Conservation (phyloP, 768 basidiomycete species). For the Sutorius australiensis region DNA sequence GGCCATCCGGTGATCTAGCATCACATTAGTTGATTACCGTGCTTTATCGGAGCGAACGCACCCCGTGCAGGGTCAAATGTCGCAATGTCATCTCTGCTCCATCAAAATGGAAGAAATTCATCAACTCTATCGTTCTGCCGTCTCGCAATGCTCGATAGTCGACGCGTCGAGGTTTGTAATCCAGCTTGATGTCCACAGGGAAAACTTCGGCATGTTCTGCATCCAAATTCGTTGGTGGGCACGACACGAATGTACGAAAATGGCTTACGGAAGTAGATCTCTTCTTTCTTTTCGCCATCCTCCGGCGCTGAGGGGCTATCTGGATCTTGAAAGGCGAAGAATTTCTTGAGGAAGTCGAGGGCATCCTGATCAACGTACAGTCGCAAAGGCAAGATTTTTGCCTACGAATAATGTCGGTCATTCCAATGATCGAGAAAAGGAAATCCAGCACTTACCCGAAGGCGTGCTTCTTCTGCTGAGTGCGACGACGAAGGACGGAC, state of each 20-base stretch:
- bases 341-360: slow-evolving; percentile 94
- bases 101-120: slow-evolving; percentile 99
- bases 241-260: slow-evolving; percentile 1
- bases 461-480: slow-evolving; percentile 69
- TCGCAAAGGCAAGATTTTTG: slow-evolving; percentile 84
- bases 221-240: not conserved
- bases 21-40: slow-evolving; percentile 8
- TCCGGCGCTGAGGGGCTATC: slow-evolving; percentile 35
- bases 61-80: slow-evolving; percentile 88
- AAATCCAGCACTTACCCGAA: slow-evolving; percentile 44
- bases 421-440: not conserved
- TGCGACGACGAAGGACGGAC: slow-evolving; percentile 70
- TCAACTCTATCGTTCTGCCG: slow-evolving; percentile 91
- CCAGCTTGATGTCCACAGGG: slow-evolving; percentile 91
- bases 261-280: slow-evolving; percentile 70
- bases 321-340: slow-evolving; percentile 83
- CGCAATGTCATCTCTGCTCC: slow-evolving; percentile 97
- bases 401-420: slow-evolving; percentile 41
- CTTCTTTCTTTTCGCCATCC: slow-evolving; percentile 37
- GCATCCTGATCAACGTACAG: slow-evolving; percentile 98
- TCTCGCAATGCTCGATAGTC: slow-evolving; percentile 89
- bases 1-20: slow-evolving; percentile 91
- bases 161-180: slow-evolving; percentile 97
- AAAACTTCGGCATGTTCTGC: slow-evolving; percentile 92
- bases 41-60: slow-evolving; percentile 40